Conservation (phyloP, 805 yeast genomes). For the Suhomyces prunicola region DNA sequence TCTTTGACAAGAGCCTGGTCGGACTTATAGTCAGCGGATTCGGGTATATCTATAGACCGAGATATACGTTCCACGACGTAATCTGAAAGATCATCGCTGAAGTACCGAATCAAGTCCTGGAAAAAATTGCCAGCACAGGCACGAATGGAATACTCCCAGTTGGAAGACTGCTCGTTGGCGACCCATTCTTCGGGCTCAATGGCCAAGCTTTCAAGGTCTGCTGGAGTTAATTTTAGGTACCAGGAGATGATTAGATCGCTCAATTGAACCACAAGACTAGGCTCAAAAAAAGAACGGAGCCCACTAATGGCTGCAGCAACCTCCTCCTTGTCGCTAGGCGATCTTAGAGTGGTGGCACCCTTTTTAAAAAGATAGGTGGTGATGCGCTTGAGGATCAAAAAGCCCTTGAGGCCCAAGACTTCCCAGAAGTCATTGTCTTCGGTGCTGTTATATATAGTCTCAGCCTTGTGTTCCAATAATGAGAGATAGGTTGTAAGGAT, state of each 20-base stretch:
- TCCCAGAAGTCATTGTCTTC: constrained; percentile 71
- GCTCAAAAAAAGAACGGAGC: constrained; percentile 55
- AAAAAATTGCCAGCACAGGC: constrained; percentile 87
- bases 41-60: constrained; percentile 29
- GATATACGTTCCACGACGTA: constrained; percentile 60
- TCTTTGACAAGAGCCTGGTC: constrained; percentile 65
- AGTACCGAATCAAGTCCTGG: constrained; percentile 65
- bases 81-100: constrained; percentile 51
- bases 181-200: constrained; percentile 93
- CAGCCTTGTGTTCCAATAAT: constrained; percentile 61
- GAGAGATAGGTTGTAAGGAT: constrained; percentile 61
- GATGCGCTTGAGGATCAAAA: constrained; percentile 61
- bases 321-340: constrained; percentile 63
- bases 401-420: constrained; percentile 60
- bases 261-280: constrained; percentile 51
- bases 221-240: constrained; percentile 70
- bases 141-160: constrained; percentile 80
- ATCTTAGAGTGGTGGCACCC: constrained; percentile 64
- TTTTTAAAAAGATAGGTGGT: constrained; percentile 60
- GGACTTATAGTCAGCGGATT: constrained; percentile 23
- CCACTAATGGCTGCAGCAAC: constrained; percentile 53
- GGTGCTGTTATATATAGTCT: constrained; percentile 57
- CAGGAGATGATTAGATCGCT: constrained; percentile 66
- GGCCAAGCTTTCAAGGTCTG: constrained; percentile 79
- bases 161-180: constrained; percentile 68